These are phyloP conservation scores for Pyrenochaeta sp. DNA, from an alignment of 2,329 filamentous ascomycete species.

Conservation along the genomic window DNA sequence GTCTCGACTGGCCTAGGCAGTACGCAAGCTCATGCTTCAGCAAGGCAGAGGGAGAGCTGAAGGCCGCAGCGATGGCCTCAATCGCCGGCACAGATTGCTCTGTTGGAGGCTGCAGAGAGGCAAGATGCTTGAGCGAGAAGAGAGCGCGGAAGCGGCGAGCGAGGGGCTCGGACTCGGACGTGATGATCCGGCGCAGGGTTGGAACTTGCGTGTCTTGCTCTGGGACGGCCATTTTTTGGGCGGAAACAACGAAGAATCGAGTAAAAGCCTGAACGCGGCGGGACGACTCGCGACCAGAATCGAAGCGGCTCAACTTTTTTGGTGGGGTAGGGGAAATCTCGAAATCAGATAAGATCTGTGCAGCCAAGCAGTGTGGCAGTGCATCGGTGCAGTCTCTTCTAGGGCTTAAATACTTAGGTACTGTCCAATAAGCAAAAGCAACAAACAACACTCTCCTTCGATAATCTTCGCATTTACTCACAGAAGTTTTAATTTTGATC, in stretches of 20 bases:
- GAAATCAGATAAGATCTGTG: conserved; percentile 39
- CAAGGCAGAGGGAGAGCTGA: conserved; percentile 83
- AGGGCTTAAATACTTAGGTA: too few species aligned
- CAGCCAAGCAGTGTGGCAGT: too few species aligned
- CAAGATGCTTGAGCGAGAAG: conserved; percentile 96
- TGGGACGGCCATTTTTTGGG: conserved; percentile 32
- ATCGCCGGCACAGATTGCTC: conserved; percentile 68
- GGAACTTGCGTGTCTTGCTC: conserved; percentile 59
- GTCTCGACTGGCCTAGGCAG: conserved; percentile 90
- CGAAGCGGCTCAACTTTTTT: conserved; percentile 37
- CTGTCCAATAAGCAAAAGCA: too few species aligned
- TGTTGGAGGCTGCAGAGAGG: conserved; percentile 68
- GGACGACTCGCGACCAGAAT: conserved; percentile 5
- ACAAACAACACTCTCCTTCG: too few species aligned
- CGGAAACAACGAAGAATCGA: background rate
- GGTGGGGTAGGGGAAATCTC: too few species aligned
- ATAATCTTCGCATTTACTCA: too few species aligned
- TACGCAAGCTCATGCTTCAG: conserved; percentile 98
- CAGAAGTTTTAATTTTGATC: too few species aligned
- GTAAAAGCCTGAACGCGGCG: background rate
- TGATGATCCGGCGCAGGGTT: conserved; percentile 76
- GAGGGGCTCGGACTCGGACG: conserved; percentile 80
- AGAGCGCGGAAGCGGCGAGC: conserved; percentile 92
- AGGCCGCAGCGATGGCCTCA: conserved; percentile 85
- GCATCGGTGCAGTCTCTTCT: too few species aligned